Evolutionary conservation across 768 basidiomycete species (phyloP), one percentile per base, ranked within the genome.

Genomic region (Rhizopogon rudus): DNA sequence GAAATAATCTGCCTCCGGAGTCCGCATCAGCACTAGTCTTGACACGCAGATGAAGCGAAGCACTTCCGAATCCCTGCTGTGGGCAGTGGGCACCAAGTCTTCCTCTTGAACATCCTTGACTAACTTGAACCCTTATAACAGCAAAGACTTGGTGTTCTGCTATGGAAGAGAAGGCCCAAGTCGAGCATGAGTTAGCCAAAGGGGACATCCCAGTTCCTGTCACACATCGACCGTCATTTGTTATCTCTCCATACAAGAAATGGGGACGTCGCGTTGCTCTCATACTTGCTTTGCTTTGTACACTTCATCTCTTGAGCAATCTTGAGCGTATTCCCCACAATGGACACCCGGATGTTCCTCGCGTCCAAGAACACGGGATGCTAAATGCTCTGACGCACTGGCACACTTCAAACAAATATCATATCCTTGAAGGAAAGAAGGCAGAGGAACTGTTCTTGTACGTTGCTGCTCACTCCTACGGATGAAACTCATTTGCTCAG

Each of bases 381-480:
- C 48, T 60, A 0, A 12, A 12, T 29, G 67, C 63, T 28, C 62
- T 61, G 40, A 55, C 60, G 57, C 60, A 25, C 25, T 25, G 25
- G 25, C 25, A 51, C 9, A 58, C 55, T 40, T 17, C 37, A n/a
- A 56, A 57, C 46, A 54, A 39, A 44, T 58, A 16, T 48, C 53
- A 54, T 13, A 63, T 68, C 20, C 57, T 71, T 46, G 66, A 65
- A 44, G 73, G 70, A 14, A 72, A 65, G 56, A 59, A 65, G 40
- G 76, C 77, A 1, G 80, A 80, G 65, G 56, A 75, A 31, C 59
- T 77, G 37, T 80, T 77, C 65, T 57, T 81, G 79, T 78, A 57
- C 62, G 78, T 54, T 51, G 35, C 29, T 7, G 22, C 52, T 42
- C 14, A 53, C 6, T 5, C 3, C 10, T 25, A 44, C 25, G 10